phyloP scores from a whole-genome alignment of 2,329 filamentous ascomycete genomes.

The Epichloe brachyelytri region DNA sequence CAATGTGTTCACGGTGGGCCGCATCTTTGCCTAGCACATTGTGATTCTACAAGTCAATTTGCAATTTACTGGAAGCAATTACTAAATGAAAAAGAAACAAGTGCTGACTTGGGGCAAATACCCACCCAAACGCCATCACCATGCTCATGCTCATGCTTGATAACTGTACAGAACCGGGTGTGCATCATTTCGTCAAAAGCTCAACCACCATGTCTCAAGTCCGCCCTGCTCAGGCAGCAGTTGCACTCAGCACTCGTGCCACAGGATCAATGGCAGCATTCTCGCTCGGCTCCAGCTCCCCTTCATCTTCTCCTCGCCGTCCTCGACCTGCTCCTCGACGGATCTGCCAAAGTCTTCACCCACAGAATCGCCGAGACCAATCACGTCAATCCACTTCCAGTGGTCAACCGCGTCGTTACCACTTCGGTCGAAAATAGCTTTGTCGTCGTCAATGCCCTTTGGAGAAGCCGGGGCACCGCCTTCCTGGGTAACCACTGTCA shows the following conservation, averaged over 20 bases:
- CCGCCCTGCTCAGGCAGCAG: constrained; percentile 1
- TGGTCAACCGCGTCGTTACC: constrained; percentile 26
- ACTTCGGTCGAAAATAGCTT: constrained; percentile 35
- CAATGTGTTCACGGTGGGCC: too few relatives aligned
- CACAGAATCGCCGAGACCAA: constrained; percentile 30
- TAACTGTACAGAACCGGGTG: not conserved
- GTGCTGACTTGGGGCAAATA: not conserved
- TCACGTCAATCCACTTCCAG: constrained; percentile 41
- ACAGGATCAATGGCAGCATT: constrained; percentile 6
- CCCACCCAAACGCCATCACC: not conserved
- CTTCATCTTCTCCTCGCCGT: constrained; percentile 22
- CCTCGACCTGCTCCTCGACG: constrained; percentile 19
- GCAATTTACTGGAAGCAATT: not conserved
- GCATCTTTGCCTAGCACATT: not conserved
- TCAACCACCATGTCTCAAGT: not conserved
- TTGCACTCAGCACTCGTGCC: not conserved
- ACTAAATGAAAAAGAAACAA: not conserved
- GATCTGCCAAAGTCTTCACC: constrained; percentile 19
- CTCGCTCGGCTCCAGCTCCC: constrained; percentile 22
- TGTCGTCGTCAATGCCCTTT: constrained; percentile 33
- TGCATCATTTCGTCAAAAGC: not conserved
- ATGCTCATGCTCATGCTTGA: not conserved
- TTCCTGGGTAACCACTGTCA: constrained; percentile 13
- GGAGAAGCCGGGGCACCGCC: constrained; percentile 8
- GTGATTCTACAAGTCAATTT: not conserved